Conservation (phyloP, 257 asterid genomes). For the Nicotiana tomentosiformis region DNA sequence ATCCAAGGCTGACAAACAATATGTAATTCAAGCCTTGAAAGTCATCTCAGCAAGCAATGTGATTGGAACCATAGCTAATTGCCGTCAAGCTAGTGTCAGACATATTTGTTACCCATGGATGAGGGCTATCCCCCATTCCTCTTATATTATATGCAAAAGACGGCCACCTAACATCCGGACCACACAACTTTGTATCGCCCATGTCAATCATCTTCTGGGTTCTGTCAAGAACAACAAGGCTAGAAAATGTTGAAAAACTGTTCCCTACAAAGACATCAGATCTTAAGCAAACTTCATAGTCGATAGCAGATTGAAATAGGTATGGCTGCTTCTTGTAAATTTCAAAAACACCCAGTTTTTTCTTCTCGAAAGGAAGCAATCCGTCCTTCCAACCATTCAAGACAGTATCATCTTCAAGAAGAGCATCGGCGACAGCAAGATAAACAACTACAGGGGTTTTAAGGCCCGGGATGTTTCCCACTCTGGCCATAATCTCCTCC, state of each 20-base stretch:
- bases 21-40: background rate
- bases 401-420: slow-evolving; percentile 67
- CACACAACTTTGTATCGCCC: slow-evolving; percentile 41
- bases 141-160: slow-evolving; percentile 67
- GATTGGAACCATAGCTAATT: slow-evolving; percentile 82
- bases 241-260: slow-evolving; percentile 89
- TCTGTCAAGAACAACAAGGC: slow-evolving; percentile 88
- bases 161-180: slow-evolving; percentile 46
- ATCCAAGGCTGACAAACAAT: background rate
- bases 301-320: slow-evolving; percentile 81
- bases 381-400: slow-evolving; percentile 72
- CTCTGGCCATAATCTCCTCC: slow-evolving; percentile 61
- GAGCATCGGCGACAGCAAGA: slow-evolving; percentile 86
- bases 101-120: slow-evolving; percentile 74
- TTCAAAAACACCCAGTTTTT: slow-evolving; percentile 55
- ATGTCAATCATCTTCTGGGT: slow-evolving; percentile 53
- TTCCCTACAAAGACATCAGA: slow-evolving; percentile 82
- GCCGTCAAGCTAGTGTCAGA: slow-evolving; percentile 68
- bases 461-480: slow-evolving; percentile 55
- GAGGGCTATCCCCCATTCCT: slow-evolving; percentile 49
- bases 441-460: slow-evolving; percentile 48
- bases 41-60: slow-evolving; percentile 41
- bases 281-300: slow-evolving; percentile 88
- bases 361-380: slow-evolving; percentile 68
- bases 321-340: slow-evolving; percentile 62